These are phyloP conservation scores for Pseudogymnoascus sp. DNA, from an alignment of 2,329 filamentous ascomycete species.

Conservation along the genomic window DNA sequence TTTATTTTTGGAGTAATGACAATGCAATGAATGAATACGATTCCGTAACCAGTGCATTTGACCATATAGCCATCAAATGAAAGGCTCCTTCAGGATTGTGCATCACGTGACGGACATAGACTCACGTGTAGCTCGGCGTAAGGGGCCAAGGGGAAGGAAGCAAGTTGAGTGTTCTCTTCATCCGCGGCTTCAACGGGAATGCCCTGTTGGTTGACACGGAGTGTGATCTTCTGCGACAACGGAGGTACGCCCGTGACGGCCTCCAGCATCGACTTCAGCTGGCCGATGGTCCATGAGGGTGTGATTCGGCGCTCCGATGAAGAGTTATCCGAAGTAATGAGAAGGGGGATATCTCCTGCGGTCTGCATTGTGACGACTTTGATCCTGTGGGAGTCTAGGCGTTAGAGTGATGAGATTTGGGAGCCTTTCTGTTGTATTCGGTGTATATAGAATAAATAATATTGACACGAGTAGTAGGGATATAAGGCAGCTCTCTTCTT, in stretches of 20 bases:
- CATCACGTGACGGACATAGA: slow-evolving; percentile 25
- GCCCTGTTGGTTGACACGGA: slow-evolving; percentile 59
- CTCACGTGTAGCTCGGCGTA: slow-evolving; percentile 78
- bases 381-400: neutral
- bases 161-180: slow-evolving; percentile 64
- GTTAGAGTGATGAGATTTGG: neutral
- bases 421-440: neutral
- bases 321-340: slow-evolving; percentile 68
- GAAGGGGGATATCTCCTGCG: slow-evolving; percentile 69
- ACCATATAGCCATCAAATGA: neutral
- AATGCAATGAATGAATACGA: neutral
- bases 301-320: slow-evolving; percentile 86
- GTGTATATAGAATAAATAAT: neutral
- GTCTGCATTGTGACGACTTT: slow-evolving; percentile 28
- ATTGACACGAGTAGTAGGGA: neutral
- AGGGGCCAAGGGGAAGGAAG: slow-evolving; percentile 58
- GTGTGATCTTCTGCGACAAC: slow-evolving; percentile 64
- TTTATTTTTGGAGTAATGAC: neutral
- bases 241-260: slow-evolving; percentile 89
- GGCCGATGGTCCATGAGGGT: slow-evolving; percentile 81
- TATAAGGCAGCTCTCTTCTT: slow-evolving; percentile 4
- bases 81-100: neutral
- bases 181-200: slow-evolving; percentile 62
- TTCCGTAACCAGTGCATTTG: neutral
- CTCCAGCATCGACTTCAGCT: slow-evolving; percentile 82